phyloP scores from a whole-genome alignment of 441 rosid species.

The Brassica balearica region DNA sequence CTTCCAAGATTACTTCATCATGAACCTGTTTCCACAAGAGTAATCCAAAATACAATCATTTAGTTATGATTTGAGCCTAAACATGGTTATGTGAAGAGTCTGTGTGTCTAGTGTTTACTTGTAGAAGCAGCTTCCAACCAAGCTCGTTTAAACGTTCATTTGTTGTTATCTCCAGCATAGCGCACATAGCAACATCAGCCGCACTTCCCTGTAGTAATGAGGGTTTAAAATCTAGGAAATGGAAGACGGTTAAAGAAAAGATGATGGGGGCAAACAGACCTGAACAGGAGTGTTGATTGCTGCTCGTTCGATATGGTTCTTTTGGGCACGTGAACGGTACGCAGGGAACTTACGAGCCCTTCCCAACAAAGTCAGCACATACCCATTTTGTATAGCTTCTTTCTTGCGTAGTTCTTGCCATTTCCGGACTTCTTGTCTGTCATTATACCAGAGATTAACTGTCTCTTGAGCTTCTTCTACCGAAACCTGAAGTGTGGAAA shows the following conservation, averaged over 20 bases:
- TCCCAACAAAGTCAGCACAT: slow-evolving; percentile 86
- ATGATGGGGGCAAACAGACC: slow-evolving; percentile 52
- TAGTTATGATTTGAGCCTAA: slow-evolving; percentile 12
- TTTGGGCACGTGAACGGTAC: slow-evolving; percentile 55
- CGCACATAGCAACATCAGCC: slow-evolving; percentile 99
- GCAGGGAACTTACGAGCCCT: slow-evolving; percentile 82
- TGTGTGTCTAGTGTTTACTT: slow-evolving; percentile 52
- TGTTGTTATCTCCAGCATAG: slow-evolving; percentile 86
- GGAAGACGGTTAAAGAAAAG: slow-evolving; percentile 26
- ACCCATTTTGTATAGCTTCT: slow-evolving; percentile 63
- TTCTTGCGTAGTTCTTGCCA: slow-evolving; percentile 87
- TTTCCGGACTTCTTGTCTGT: slow-evolving; percentile 81
- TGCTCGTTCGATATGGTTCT: slow-evolving; percentile 82
- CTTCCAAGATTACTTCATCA: slow-evolving; percentile 98
- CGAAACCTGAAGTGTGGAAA: slow-evolving; percentile 64
- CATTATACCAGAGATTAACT: slow-evolving; percentile 90
- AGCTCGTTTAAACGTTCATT: slow-evolving; percentile 72
- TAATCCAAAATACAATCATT: slow-evolving; percentile 30
- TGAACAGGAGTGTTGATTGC: slow-evolving; percentile 99
- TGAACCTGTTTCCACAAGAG: slow-evolving; percentile 69
- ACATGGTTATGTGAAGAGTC: slow-evolving; percentile 10
- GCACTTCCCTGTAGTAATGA: slow-evolving; percentile 84
- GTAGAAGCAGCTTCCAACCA: slow-evolving; percentile 94
- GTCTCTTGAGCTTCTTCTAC: slow-evolving; percentile 84
- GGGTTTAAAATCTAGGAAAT: slow-evolving; percentile 12